Evolutionary conservation across 225 moss, liverwort and hornwort species (phyloP), one percentile per base, ranked within the genome.

Genomic region (Bryum argenteum): DNA sequence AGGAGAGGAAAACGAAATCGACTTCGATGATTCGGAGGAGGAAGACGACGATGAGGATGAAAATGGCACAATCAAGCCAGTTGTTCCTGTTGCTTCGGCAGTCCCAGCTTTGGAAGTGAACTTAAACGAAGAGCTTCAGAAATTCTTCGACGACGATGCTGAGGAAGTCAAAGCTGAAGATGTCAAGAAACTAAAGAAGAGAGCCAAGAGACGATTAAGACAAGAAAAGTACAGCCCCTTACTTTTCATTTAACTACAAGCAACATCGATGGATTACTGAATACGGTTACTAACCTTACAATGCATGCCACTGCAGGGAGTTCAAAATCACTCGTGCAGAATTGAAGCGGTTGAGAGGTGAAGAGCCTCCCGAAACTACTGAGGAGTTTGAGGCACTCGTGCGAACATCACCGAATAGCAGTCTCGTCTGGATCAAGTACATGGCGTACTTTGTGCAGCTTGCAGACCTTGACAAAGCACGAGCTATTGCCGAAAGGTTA

Each of bases 351-450:
- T 73, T 98, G 72, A 83, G 79, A 72, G 74, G 89, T 48, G 80
- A 88, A 37, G 86, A 85, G 72, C 81, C 81, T 73, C 98, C 94
- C 18, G 88, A 91, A 79, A 99, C 94, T 23, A 72, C 82, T 24
- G 92, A 94, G 71, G 98, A 99, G 23, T 99, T 92, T 86, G 98
- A 99, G 81, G 89, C 88, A 69, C 76, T 99, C 58, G 94, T 91
- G 28, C 88, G 88, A 72, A 71, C 91, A 66, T 89, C 94, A 28
- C 94, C 98, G 61, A 90, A 90, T 21, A 99, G 92, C 57, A 94
- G 98, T 78, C 91, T 90, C 71, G 87, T 99, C 48, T 99, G 98
- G 98, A 93, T 99, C 59, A 99, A 99, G 64, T 99, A 91, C 54
- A 99, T 99, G 98, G 98, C 98, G 23, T 94, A 89, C 68, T 83